phyloP scores from a whole-genome alignment of 2,329 filamentous ascomycete genomes.

The Polytolypa hystricis region DNA sequence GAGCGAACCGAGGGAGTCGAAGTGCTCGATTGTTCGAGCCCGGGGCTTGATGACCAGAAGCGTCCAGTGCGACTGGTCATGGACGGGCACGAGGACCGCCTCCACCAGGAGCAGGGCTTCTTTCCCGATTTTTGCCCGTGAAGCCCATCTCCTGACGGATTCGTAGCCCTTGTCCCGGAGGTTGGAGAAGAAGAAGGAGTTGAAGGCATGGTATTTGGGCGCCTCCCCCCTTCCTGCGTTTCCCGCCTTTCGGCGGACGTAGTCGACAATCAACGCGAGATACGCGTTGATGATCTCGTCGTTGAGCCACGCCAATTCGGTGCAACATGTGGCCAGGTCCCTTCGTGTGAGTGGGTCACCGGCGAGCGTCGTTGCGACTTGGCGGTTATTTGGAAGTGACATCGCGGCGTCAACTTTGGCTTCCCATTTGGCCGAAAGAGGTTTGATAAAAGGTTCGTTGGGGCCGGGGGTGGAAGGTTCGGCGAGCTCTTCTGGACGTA shows the following conservation, averaged over 20 bases:
- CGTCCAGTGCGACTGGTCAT: constrained; percentile 38
- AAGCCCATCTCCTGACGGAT: constrained; percentile 33
- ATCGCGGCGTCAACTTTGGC: constrained; percentile 21
- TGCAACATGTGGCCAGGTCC: constrained; percentile 28
- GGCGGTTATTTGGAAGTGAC: constrained; percentile 14
- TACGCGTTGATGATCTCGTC: constrained; percentile 39
- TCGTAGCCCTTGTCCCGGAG: constrained; percentile 31
- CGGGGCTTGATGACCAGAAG: constrained; percentile 35
- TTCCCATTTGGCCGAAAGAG: constrained; percentile 28
- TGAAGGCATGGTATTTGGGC: constrained; percentile 34
- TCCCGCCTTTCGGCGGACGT: constrained; percentile 22
- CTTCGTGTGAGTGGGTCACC: constrained; percentile 27
- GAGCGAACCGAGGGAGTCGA: constrained; percentile 33
- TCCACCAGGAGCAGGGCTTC: constrained; percentile 34
- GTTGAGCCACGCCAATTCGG: constrained; percentile 31
- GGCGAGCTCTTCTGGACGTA: background rate
- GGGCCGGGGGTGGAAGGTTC: constrained; percentile 9
- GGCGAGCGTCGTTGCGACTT: constrained; percentile 22
- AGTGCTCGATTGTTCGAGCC: constrained; percentile 36
- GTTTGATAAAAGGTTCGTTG: constrained; percentile 24
- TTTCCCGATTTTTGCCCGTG: constrained; percentile 37
- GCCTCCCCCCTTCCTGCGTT: constrained; percentile 23
- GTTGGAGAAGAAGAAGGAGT: constrained; percentile 35
- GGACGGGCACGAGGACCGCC: constrained; percentile 38
- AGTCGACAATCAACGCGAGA: constrained; percentile 30